Evolutionary conservation across 805 yeast genomes (phyloP).

Genomic region (Metschnikowia similis): DNA sequence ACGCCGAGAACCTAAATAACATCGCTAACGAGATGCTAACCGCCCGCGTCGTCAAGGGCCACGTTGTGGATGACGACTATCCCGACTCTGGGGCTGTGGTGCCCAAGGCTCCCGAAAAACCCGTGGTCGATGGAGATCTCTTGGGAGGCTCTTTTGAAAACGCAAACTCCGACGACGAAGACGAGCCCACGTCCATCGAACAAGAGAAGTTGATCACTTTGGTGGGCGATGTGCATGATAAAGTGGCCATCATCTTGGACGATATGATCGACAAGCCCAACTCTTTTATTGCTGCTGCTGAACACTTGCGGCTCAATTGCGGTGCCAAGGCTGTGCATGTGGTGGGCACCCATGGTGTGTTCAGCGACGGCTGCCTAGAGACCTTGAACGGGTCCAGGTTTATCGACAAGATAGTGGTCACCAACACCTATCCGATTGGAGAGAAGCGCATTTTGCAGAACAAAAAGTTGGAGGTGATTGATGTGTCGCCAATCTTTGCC

Average conservation of each 20-base stretch:
- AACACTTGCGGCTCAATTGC: conserved; percentile 90
- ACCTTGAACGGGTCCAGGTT: conserved; percentile 70
- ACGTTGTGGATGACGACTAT: conserved; percentile 87
- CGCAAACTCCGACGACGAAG: conserved; percentile 81
- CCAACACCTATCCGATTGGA: conserved; percentile 91
- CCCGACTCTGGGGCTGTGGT: conserved; percentile 17
- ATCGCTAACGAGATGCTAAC: conserved; percentile 83
- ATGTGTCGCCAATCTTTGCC: conserved; percentile 91
- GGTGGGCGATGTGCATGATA: conserved; percentile 91
- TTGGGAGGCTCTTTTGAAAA: conserved; percentile 81
- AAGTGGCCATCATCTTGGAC: conserved; percentile 90
- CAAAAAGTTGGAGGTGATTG: conserved; percentile 75
- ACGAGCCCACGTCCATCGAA: conserved; percentile 56
- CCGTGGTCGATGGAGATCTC: conserved; percentile 45
- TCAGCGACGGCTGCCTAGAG: conserved; percentile 82
- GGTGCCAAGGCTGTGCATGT: conserved; percentile 91
- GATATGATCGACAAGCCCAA: conserved; percentile 97
- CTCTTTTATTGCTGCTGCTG: conserved; percentile 95
- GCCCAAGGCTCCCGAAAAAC: neutral
- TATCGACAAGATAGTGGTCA: conserved; percentile 88
- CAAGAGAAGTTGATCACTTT: conserved; percentile 88
- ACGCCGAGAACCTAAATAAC: conserved; percentile 63
- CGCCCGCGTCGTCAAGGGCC: conserved; percentile 94
- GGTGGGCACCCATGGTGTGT: conserved; percentile 94
- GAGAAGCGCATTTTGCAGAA: conserved; percentile 53